Evolutionary conservation across 2,329 filamentous ascomycete species (phyloP).

Genomic region (Colletotrichum sidae): DNA sequence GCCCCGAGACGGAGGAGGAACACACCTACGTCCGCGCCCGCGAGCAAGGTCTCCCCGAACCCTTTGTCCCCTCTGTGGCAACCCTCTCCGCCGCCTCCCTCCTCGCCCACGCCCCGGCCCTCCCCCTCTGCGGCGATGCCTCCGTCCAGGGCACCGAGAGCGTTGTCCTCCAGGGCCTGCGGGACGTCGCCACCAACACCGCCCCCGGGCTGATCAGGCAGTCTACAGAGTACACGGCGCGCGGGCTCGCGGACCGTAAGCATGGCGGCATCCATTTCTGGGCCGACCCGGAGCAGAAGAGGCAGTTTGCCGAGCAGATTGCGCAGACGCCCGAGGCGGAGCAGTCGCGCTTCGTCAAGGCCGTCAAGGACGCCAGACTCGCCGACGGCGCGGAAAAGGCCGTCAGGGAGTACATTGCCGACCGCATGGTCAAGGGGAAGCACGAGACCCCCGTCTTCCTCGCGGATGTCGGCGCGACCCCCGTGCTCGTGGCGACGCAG

Average conservation of each 20-base stretch:
- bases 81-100: conserved; percentile 1
- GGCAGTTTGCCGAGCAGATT: conserved; percentile 35
- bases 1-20: conserved; percentile 41
- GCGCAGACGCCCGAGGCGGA: conserved; percentile 35
- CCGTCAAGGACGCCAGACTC: conserved; percentile 44
- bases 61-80: conserved; percentile 42
- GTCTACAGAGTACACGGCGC: conserved; percentile 45
- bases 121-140: conserved; percentile 42
- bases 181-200: conserved; percentile 1
- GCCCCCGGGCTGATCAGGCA: neutral
- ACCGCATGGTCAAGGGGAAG: conserved; percentile 49
- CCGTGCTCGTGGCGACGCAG: conserved; percentile 48
- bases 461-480: conserved; percentile 39
- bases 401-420: conserved; percentile 47
- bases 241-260: conserved; percentile 42
- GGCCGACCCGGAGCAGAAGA: conserved; percentile 40
- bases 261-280: conserved; percentile 20
- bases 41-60: conserved; percentile 37
- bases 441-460: conserved; percentile 50
- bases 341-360: conserved; percentile 25
- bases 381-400: conserved; percentile 47
- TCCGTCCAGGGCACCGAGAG: neutral
- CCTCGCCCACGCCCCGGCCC: conserved; percentile 42
- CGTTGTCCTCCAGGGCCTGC: neutral
- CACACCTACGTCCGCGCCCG: conserved; percentile 43